Percentiles rank a stretch among this genome's conserved stretches.
Conservation (phyloP, 1,284 basidiomycete genomes). For the Leucoagaricus sp. region DNA sequence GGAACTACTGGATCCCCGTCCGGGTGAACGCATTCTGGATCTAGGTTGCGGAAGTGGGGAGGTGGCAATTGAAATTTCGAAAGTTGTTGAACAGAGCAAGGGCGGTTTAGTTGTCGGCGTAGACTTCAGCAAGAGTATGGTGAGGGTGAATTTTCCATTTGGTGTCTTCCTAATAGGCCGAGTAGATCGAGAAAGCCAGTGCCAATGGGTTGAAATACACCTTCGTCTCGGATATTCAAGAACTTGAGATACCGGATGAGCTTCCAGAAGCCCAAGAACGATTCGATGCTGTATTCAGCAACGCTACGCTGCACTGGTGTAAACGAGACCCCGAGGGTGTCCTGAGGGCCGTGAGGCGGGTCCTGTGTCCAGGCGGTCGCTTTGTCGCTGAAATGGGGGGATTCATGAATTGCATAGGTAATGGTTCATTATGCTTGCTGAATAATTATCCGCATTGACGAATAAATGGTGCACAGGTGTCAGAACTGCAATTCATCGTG, state of each 20-base stretch:
- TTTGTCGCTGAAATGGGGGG: slow-evolving; percentile 82
- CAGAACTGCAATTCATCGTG: slow-evolving; percentile 59
- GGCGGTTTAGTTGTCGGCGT: slow-evolving; percentile 65
- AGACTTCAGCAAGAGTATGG: slow-evolving; percentile 77
- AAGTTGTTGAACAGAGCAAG: slow-evolving; percentile 46
- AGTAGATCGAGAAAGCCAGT: slow-evolving; percentile 59
- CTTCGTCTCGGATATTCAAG: slow-evolving; percentile 55
- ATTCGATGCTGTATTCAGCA: slow-evolving; percentile 75
- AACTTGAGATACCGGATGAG: slow-evolving; percentile 35
- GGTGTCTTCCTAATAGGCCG: slow-evolving; percentile 1
- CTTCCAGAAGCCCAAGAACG: slow-evolving; percentile 28
- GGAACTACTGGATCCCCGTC: slow-evolving; percentile 57
- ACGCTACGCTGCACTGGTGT: slow-evolving; percentile 85
- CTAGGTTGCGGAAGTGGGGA: slow-evolving; percentile 86
- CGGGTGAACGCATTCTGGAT: slow-evolving; percentile 74
- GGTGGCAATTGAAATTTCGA: slow-evolving; percentile 59
- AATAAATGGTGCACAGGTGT: slow-evolving; percentile 64
- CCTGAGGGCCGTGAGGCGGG: slow-evolving; percentile 53
- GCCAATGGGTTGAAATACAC: slow-evolving; percentile 47
- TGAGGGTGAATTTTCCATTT: slow-evolving; percentile 32
- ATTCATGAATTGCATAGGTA: slow-evolving; percentile 68
- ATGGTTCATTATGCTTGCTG: neutral
- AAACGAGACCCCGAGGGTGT: slow-evolving; percentile 71
- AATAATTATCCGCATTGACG: neutral
- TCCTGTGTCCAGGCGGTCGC: slow-evolving; percentile 69